Evolutionary conservation across 1,139 yeast genomes (phyloP).

Genomic region (Magnusiomyces suaveolens): DNA sequence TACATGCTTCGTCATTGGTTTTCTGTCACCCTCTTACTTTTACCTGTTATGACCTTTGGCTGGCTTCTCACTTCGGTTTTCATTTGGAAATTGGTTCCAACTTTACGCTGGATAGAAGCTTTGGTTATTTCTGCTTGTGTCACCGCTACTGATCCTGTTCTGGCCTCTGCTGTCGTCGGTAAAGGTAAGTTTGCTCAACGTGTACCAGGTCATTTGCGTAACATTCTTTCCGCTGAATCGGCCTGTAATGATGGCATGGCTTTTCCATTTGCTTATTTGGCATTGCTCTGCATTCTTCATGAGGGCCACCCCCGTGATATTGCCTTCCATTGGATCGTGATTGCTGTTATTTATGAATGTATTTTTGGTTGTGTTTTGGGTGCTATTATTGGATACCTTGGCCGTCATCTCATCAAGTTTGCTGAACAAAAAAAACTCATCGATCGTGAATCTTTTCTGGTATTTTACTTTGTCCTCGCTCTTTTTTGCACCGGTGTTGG

Average conservation of each 20-base stretch:
- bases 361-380: slow-evolving; percentile 77
- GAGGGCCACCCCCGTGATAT: slow-evolving; percentile 58
- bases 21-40: slow-evolving; percentile 63
- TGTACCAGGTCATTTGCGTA: slow-evolving; percentile 93
- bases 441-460: slow-evolving; percentile 89
- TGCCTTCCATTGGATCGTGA: slow-evolving; percentile 73
- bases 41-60: slow-evolving; percentile 92
- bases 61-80: slow-evolving; percentile 86
- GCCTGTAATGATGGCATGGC: slow-evolving; percentile 99
- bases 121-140: slow-evolving; percentile 83
- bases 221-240: slow-evolving; percentile 82
- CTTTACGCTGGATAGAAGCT: slow-evolving; percentile 67
- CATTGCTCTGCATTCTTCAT: slow-evolving; percentile 59
- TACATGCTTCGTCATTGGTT: slow-evolving; percentile 88
- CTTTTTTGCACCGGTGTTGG: slow-evolving; percentile 90
- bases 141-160: slow-evolving; percentile 95
- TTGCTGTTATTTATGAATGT: slow-evolving; percentile 82
- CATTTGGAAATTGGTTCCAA: slow-evolving; percentile 76
- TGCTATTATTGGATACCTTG: slow-evolving; percentile 59
- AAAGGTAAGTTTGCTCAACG: slow-evolving; percentile 94
- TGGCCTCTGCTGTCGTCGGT: slow-evolving; percentile 97
- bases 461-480: slow-evolving; percentile 78
- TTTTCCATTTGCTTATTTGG: slow-evolving; percentile 79
- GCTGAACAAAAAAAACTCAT: slow-evolving; percentile 70
- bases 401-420: slow-evolving; percentile 64